Percentiles rank a stretch among this genome's conserved stretches.
These are phyloP conservation scores for Pyricularia sp. DNA, from an alignment of 2,329 filamentous ascomycete genomes.

Conservation along the genomic window DNA sequence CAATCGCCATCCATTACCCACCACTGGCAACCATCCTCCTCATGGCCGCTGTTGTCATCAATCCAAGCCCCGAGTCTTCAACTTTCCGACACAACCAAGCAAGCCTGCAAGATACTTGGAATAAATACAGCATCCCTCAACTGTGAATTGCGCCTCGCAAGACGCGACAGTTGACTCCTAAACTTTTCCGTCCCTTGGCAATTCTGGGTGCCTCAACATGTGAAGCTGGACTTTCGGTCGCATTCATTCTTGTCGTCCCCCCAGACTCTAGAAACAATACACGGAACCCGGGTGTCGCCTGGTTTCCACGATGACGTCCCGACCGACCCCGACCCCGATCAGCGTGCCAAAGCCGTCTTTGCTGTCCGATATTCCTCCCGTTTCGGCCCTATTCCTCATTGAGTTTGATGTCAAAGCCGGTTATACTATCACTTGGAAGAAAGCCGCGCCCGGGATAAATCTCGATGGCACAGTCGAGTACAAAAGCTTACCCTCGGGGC, in stretches of 20 bases:
- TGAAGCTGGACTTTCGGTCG: not conserved
- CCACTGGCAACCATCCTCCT: not conserved
- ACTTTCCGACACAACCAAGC: not conserved
- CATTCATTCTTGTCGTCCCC: not conserved
- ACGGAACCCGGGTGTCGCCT: not conserved
- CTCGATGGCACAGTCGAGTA: constrained; percentile 87
- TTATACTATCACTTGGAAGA: constrained; percentile 85
- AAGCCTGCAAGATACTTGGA: not conserved
- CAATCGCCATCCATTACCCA: not conserved
- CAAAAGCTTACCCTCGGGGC: constrained; percentile 85
- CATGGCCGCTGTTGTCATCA: not conserved
- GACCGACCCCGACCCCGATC: constrained; percentile 2
- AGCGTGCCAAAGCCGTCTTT: constrained; percentile 3
- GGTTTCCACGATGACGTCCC: not conserved
- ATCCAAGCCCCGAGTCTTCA: not conserved
- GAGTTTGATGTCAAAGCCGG: constrained; percentile 87
- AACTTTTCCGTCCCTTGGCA: not conserved
- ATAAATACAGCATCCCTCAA: not conserved
- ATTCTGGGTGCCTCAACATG: not conserved
- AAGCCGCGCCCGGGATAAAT: constrained; percentile 52
- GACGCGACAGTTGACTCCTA: not conserved
- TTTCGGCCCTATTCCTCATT: constrained; percentile 77
- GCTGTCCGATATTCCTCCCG: constrained; percentile 38
- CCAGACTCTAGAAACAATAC: not conserved
- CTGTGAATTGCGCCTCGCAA: not conserved